Percentiles rank a stretch among this genome's conserved stretches.
Evolutionary conservation across 495 filamentous ascomycete genomes (phyloP).

Genomic region (Tirmania nivea): DNA sequence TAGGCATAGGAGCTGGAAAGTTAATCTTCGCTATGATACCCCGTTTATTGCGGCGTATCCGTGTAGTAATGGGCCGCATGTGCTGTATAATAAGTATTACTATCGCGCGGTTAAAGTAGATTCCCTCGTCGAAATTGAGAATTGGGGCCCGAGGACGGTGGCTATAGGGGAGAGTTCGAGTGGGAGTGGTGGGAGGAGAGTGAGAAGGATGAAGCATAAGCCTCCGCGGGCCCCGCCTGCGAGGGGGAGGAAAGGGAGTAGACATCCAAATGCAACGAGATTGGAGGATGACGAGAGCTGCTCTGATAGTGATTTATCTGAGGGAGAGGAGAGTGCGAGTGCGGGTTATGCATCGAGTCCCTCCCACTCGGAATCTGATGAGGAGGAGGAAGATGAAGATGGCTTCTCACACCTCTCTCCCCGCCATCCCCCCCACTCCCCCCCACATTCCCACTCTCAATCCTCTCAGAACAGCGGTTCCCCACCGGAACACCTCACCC

Average conservation of each 20-base stretch:
- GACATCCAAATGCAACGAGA: background rate
- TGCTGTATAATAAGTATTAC: constrained; percentile 45
- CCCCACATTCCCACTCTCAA: background rate
- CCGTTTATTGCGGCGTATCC: constrained; percentile 43
- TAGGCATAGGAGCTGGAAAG: constrained; percentile 31
- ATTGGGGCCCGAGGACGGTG: constrained; percentile 30
- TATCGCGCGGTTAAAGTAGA: constrained; percentile 33
- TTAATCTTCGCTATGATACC: constrained; percentile 41
- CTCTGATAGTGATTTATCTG: too few species aligned
- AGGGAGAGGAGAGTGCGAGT: background rate
- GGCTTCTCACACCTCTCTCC: background rate
- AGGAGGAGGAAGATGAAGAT: background rate
- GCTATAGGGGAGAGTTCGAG: constrained; percentile 2
- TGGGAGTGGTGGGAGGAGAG: background rate
- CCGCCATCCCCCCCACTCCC: background rate
- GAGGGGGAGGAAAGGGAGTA: too few species aligned
- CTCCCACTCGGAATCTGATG: constrained; percentile 9
- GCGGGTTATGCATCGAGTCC: background rate
- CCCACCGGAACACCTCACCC: background rate
- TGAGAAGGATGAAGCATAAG: background rate
- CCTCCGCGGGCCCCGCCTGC: constrained; percentile 8
- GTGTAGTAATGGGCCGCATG: constrained; percentile 45
- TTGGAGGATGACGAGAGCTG: constrained; percentile 2
- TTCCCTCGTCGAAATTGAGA: constrained; percentile 35
- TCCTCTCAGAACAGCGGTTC: background rate